Conservation (phyloP, 2,329 filamentous ascomycete species). For the Triangularia verruculosa region DNA sequence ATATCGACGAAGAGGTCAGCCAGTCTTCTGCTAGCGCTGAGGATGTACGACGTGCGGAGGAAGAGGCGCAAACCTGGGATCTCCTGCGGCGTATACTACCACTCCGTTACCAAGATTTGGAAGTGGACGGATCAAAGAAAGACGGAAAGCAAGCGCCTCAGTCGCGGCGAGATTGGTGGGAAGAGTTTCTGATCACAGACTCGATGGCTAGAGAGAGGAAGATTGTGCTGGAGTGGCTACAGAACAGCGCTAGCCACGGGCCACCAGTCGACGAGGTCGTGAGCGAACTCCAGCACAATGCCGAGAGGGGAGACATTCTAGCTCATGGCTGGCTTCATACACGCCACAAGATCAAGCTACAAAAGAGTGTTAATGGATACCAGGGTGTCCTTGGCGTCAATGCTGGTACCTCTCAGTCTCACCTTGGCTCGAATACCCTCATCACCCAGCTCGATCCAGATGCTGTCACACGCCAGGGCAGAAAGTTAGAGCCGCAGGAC, state of each 20-base stretch:
- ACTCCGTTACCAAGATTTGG: slow-evolving; percentile 56
- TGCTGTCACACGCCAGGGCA: slow-evolving; percentile 74
- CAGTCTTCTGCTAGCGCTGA: slow-evolving; percentile 31
- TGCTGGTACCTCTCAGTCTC: slow-evolving; percentile 52
- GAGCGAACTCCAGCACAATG: slow-evolving; percentile 69
- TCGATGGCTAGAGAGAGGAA: slow-evolving; percentile 73
- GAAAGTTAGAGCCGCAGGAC: slow-evolving; percentile 76
- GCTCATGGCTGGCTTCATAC: slow-evolving; percentile 92
- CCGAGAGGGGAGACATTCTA: slow-evolving; percentile 77
- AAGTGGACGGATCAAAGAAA: slow-evolving; percentile 29
- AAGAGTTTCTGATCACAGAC: slow-evolving; percentile 72
- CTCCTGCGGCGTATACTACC: slow-evolving; percentile 73
- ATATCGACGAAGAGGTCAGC: slow-evolving; percentile 48
- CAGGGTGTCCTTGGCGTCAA: slow-evolving; percentile 63
- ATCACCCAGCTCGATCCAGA: slow-evolving; percentile 92
- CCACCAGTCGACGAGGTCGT: slow-evolving; percentile 74
- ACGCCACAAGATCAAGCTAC: slow-evolving; percentile 81
- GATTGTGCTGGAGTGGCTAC: slow-evolving; percentile 81
- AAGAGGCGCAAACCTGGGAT: slow-evolving; percentile 89
- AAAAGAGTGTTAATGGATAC: slow-evolving; percentile 74
- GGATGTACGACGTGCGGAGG: slow-evolving; percentile 65
- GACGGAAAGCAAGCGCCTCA: slow-evolving; percentile 26
- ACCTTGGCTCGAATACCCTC: slow-evolving; percentile 58
- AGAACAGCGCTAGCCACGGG: slow-evolving; percentile 68
- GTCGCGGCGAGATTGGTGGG: slow-evolving; percentile 49